phyloP scores from a whole-genome alignment of 768 basidiomycete species.

The Megacollybia marginata region DNA sequence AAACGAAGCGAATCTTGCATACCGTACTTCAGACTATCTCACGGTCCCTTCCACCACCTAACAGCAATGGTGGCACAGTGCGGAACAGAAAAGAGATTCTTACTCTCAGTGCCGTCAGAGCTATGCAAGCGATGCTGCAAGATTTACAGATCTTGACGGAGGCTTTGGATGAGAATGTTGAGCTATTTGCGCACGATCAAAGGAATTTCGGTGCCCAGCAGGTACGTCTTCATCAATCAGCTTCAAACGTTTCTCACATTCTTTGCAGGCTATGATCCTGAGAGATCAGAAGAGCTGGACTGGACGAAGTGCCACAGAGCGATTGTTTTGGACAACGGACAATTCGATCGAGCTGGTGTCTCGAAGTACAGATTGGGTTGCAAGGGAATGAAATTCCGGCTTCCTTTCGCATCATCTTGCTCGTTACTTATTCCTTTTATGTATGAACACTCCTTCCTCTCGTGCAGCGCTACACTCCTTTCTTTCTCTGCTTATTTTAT shows the following conservation, averaged over 20 bases:
- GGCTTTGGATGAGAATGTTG: constrained; percentile 85
- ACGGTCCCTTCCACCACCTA: constrained; percentile 58
- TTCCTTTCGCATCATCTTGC: background rate
- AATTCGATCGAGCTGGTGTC: constrained; percentile 83
- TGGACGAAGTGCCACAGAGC: constrained; percentile 82
- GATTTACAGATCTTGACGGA: constrained; percentile 85
- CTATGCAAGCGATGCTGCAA: constrained; percentile 77
- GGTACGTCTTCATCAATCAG: constrained; percentile 34
- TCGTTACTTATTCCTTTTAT: background rate
- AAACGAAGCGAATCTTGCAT: constrained; percentile 88
- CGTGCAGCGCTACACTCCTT: background rate
- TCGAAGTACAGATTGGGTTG: constrained; percentile 82
- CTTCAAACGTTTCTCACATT: constrained; percentile 1
- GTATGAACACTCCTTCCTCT: background rate
- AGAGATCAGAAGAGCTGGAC: constrained; percentile 97
- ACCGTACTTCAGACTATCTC: constrained; percentile 85
- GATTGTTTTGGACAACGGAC: constrained; percentile 89
- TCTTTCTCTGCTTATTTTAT: background rate
- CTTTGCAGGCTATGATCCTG: constrained; percentile 81
- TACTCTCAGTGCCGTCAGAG: constrained; percentile 64
- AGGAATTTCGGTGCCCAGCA: constrained; percentile 97
- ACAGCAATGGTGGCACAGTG: constrained; percentile 34
- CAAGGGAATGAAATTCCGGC: constrained; percentile 46
- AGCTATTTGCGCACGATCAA: constrained; percentile 88
- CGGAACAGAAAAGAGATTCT: constrained; percentile 76